Percentiles rank a stretch among this genome's conserved stretches.
phyloP scores from a whole-genome alignment of 2,329 filamentous ascomycete genomes.

The Parafenestella ontariensis region DNA sequence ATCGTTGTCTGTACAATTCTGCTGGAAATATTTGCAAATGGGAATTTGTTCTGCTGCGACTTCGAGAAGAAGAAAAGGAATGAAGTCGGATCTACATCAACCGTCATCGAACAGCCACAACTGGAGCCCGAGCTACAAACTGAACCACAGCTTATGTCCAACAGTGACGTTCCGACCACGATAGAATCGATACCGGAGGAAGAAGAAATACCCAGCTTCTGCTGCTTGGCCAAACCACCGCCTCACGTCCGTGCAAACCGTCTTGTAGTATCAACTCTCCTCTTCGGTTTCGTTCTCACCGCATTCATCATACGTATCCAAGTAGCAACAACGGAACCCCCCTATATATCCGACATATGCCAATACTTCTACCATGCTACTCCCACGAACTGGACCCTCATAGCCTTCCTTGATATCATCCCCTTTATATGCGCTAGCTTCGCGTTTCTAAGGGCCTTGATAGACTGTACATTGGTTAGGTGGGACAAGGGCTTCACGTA shows the following conservation, averaged over 20 bases:
- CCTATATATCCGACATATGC: not conserved
- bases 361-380: not conserved
- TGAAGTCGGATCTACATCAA: not conserved
- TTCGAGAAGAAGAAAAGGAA: not conserved
- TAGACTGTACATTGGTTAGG: constrained; percentile 20
- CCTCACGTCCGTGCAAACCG: constrained; percentile 16
- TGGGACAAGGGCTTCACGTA: constrained; percentile 13
- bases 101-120: not conserved
- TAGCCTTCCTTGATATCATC: constrained; percentile 19
- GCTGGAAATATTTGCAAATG: constrained; percentile 1
- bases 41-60: not conserved
- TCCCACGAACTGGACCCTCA: constrained; percentile 11
- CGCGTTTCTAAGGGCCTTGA: constrained; percentile 14
- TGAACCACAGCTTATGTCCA: not conserved
- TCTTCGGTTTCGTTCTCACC: constrained; percentile 7
- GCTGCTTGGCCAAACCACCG: constrained; percentile 1
- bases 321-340: not conserved
- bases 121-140: not conserved
- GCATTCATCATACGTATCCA: constrained; percentile 20
- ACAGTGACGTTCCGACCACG: not conserved
- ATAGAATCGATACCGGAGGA: not conserved
- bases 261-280: constrained; percentile 14
- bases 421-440: constrained; percentile 16
- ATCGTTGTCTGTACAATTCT: not conserved
- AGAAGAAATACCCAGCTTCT: not conserved